Conservation (phyloP, 2,329 filamentous ascomycete genomes). For the Harringtonia aguacate region DNA sequence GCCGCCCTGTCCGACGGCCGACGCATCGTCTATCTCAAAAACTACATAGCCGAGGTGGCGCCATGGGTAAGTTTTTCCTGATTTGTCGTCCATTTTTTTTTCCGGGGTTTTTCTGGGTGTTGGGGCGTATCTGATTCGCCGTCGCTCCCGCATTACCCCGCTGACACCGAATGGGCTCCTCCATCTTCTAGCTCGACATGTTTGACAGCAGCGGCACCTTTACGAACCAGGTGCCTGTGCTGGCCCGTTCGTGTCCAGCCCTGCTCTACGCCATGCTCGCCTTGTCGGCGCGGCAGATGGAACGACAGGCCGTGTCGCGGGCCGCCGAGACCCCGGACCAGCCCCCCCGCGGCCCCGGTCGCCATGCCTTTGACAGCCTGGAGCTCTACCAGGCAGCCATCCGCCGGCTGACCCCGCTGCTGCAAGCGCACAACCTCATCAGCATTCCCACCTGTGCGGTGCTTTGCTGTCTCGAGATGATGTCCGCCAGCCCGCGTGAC, state of each 20-base stretch:
- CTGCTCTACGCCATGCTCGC: slow-evolving; percentile 41
- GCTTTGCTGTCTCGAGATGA: slow-evolving; percentile 31
- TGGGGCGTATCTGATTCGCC: too few relatives aligned
- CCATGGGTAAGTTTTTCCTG: background rate
- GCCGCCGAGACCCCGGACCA: too few relatives aligned
- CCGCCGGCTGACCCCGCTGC: slow-evolving; percentile 24
- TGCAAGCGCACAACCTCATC: slow-evolving; percentile 20
- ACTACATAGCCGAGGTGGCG: slow-evolving; percentile 7
- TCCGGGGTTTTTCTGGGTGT: too few relatives aligned
- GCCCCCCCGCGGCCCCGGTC: too few relatives aligned
- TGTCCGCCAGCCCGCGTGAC: slow-evolving; percentile 29
- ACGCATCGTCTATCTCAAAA: slow-evolving; percentile 28
- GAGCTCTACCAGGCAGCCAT: slow-evolving; percentile 46
- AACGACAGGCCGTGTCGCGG: slow-evolving; percentile 25
- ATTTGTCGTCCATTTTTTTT: background rate
- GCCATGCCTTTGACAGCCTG: slow-evolving; percentile 41
- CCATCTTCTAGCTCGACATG: slow-evolving; percentile 8
- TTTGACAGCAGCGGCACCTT: slow-evolving; percentile 39
- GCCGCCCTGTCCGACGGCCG: slow-evolving; percentile 20
- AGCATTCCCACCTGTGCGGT: slow-evolving; percentile 27
- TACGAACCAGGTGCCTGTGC: slow-evolving; percentile 36
- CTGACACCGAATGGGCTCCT: too few relatives aligned
- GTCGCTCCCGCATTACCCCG: too few relatives aligned
- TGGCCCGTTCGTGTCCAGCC: slow-evolving; percentile 34
- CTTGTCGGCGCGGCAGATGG: slow-evolving; percentile 42